phyloP scores from a whole-genome alignment of 352 stramenopile genomes.

The Thraustochytrium sp. region DNA sequence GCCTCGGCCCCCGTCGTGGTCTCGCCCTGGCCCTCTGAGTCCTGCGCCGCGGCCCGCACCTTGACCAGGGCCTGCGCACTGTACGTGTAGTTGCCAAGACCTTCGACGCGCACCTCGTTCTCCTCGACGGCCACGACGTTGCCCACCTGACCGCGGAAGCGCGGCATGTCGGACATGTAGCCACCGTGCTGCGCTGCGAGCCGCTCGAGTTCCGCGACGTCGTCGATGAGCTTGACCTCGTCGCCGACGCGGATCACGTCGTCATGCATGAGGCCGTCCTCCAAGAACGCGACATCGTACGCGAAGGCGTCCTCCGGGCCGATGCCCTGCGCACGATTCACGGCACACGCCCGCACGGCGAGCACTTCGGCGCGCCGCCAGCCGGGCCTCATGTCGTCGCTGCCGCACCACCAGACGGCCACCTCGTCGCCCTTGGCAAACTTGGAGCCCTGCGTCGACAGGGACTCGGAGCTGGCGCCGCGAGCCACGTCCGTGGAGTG shows the following conservation, averaged over 20 bases:
- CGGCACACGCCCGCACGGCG: not conserved
- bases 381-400: not conserved
- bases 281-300: not conserved
- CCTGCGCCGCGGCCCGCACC: not conserved
- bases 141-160: not conserved
- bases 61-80: conserved; percentile 15
- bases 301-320: not conserved
- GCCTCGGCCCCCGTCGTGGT: not conserved
- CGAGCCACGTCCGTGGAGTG: too few relatives aligned
- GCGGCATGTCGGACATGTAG: conserved; percentile 14
- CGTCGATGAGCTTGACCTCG: conserved; percentile 27
- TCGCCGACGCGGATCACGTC: conserved; percentile 11
- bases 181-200: not conserved
- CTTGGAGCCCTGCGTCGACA: not conserved
- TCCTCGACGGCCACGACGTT: not conserved
- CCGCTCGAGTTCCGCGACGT: not conserved
- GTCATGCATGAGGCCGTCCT: not conserved
- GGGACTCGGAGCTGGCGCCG: not conserved
- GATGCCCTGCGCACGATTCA: not conserved
- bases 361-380: not conserved
- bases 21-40: not conserved
- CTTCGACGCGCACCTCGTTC: not conserved
- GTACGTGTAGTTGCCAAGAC: conserved; percentile 31
- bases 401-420: conserved; percentile 21
- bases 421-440: not conserved